Conservation (phyloP, 2,329 filamentous ascomycete species). For the Fusarium caatingaense region DNA sequence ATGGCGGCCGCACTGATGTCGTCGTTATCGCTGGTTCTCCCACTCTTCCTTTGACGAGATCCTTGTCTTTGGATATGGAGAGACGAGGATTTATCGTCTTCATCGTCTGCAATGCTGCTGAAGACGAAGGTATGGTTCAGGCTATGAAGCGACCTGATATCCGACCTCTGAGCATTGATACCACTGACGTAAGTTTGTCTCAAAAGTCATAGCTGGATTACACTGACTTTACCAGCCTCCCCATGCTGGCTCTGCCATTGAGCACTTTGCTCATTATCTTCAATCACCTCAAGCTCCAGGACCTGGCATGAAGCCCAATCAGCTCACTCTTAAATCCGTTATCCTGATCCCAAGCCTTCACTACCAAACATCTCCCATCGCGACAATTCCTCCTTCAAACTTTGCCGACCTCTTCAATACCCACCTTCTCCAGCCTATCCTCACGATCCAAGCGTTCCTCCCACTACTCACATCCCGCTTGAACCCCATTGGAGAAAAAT, state of each 20-base stretch:
- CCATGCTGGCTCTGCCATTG: constrained; percentile 74
- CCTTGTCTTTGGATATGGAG: constrained; percentile 87
- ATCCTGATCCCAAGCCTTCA: constrained; percentile 85
- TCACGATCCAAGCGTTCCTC: constrained; percentile 90
- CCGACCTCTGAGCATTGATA: constrained; percentile 82
- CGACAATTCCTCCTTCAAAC: constrained; percentile 82
- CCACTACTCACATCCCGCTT: constrained; percentile 76
- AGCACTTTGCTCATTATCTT: constrained; percentile 77
- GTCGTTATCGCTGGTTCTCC: constrained; percentile 89
- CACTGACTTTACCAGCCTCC: constrained; percentile 65
- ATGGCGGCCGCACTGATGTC: constrained; percentile 89
- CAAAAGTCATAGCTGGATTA: background rate
- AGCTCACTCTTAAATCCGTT: constrained; percentile 80
- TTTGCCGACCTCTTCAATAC: constrained; percentile 94
- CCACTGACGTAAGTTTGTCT: constrained; percentile 73
- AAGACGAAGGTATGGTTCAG: constrained; percentile 85
- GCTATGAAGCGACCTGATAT: constrained; percentile 84
- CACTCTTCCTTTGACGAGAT: constrained; percentile 83
- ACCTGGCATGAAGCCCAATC: constrained; percentile 79
- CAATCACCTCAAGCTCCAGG: constrained; percentile 81
- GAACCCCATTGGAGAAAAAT: constrained; percentile 62
- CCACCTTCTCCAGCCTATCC: constrained; percentile 88
- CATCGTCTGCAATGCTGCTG: constrained; percentile 83
- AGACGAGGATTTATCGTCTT: constrained; percentile 93
- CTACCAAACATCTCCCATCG: constrained; percentile 85